phyloP scores from a whole-genome alignment of 2,329 filamentous ascomycete species.

The Aschersonia sp. region DNA sequence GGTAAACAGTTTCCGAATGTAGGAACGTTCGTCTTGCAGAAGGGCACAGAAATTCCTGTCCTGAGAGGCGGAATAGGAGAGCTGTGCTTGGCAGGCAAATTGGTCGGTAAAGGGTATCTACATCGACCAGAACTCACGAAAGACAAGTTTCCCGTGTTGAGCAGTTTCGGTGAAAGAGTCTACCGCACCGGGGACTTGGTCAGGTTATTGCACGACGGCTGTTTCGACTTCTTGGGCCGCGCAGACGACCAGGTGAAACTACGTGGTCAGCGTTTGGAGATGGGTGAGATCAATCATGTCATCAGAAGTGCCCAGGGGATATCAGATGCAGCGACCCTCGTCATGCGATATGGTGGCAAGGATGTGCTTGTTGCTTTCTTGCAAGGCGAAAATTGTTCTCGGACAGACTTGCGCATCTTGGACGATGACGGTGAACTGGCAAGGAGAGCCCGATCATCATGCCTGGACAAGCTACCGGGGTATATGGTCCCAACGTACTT shows the following conservation, averaged over 20 bases:
- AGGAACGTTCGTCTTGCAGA: constrained; percentile 62
- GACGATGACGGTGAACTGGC: constrained; percentile 23
- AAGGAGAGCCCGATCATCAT: constrained; percentile 41
- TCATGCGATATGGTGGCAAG: constrained; percentile 60
- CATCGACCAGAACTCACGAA: constrained; percentile 63
- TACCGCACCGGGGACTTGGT: constrained; percentile 88
- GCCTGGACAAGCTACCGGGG: constrained; percentile 52
- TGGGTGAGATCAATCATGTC: constrained; percentile 79
- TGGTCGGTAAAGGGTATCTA: constrained; percentile 83
- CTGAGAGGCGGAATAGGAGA: constrained; percentile 70
- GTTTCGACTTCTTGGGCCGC: constrained; percentile 76
- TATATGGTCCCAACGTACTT: constrained; percentile 92
- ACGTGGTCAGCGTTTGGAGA: constrained; percentile 75
- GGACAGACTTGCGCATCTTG: constrained; percentile 9
- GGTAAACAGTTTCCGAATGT: constrained; percentile 79
- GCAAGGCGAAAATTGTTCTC: constrained; percentile 7
- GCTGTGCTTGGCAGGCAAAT: constrained; percentile 71
- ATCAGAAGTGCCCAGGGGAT: constrained; percentile 48
- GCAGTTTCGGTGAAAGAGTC: constrained; percentile 41
- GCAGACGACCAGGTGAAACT: constrained; percentile 89
- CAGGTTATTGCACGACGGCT: constrained; percentile 62
- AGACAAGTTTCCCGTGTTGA: constrained; percentile 58
- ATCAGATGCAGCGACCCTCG: constrained; percentile 60
- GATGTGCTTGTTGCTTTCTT: constrained; percentile 75
- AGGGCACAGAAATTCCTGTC: constrained; percentile 55